A percentile compares a stretch with the other conserved stretches of the same genome.
Conservation (phyloP, 306 rosid species). For the Acacia confusa region DNA sequence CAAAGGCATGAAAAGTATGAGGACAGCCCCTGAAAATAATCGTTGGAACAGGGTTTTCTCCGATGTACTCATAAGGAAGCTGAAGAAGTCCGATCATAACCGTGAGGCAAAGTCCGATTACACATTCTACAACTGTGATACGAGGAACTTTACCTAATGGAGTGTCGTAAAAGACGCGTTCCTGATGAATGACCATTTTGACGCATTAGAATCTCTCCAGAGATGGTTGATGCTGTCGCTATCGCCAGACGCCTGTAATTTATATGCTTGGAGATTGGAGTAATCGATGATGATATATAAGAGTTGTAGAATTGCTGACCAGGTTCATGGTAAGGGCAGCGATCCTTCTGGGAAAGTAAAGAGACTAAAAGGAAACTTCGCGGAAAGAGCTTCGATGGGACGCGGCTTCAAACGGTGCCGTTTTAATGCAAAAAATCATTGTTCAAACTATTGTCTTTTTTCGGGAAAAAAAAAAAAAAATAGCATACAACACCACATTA, state of each 20-base stretch:
- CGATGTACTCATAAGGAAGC: conserved; percentile 39
- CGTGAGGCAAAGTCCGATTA: conserved; percentile 35
- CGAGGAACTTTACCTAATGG: conserved; percentile 3
- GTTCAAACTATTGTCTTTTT: too few species aligned
- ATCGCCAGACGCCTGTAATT: not conserved
- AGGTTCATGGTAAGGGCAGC: too few species aligned
- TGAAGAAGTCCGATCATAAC: conserved; percentile 18
- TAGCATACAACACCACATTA: too few species aligned
- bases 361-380: too few species aligned
- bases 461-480: too few species aligned
- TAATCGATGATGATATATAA: too few species aligned
- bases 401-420: too few species aligned
- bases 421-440: too few species aligned
- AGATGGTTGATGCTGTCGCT: not conserved
- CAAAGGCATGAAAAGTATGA: conserved; percentile 41
- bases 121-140: conserved; percentile 20
- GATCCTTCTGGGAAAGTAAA: too few species aligned
- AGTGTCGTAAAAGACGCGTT: not conserved
- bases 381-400: too few species aligned
- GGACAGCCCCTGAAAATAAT: conserved; percentile 36
- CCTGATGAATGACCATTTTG: conserved; percentile 22
- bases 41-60: conserved; percentile 35
- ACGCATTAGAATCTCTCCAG: too few species aligned
- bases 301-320: too few species aligned
- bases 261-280: not conserved